Percentiles rank a stretch among this genome's conserved stretches.
Evolutionary conservation across 768 basidiomycete genomes (phyloP).

Genomic region (Botryobasidium botryosum): DNA sequence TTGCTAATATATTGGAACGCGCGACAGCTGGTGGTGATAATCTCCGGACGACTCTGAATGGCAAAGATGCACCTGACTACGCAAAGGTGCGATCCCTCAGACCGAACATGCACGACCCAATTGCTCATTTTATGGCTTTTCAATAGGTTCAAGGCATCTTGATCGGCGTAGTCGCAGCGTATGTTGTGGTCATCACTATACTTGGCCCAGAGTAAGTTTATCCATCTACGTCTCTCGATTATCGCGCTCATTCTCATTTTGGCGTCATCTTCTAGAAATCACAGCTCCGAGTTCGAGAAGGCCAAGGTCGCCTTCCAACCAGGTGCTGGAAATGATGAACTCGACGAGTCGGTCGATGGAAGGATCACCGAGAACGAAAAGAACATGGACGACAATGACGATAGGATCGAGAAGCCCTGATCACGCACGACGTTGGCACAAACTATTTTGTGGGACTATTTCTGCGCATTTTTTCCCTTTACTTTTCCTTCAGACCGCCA

Average conservation of each 20-base stretch:
- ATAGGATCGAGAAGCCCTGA: neutral
- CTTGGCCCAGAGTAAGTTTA: slow-evolving; percentile 57
- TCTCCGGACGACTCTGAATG: slow-evolving; percentile 31
- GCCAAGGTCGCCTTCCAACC: slow-evolving; percentile 64
- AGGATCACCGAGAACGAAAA: neutral
- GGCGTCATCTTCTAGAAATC: slow-evolving; percentile 23
- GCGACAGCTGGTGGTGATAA: slow-evolving; percentile 41
- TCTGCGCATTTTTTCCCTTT: too few relatives aligned
- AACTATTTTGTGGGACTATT: too few relatives aligned
- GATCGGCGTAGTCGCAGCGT: slow-evolving; percentile 65
- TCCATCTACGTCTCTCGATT: neutral
- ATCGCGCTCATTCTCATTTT: neutral
- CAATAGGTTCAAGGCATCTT: slow-evolving; percentile 52
- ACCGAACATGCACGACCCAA: neutral
- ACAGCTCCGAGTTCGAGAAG: slow-evolving; percentile 71
- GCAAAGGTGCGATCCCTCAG: slow-evolving; percentile 31
- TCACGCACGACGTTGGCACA: too few relatives aligned
- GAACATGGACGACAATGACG: neutral
- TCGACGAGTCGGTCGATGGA: slow-evolving; percentile 24
- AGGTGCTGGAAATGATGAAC: slow-evolving; percentile 32
- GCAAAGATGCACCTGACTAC: slow-evolving; percentile 39
- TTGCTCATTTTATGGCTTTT: neutral
- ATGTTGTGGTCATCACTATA: slow-evolving; percentile 55
- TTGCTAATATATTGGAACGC: too few relatives aligned
- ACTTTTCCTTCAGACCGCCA: too few relatives aligned